A percentile compares a stretch with the other conserved stretches of the same genome.
phyloP scores from a whole-genome alignment of 2,329 filamentous ascomycete genomes.

The Diaporthe eres region DNA sequence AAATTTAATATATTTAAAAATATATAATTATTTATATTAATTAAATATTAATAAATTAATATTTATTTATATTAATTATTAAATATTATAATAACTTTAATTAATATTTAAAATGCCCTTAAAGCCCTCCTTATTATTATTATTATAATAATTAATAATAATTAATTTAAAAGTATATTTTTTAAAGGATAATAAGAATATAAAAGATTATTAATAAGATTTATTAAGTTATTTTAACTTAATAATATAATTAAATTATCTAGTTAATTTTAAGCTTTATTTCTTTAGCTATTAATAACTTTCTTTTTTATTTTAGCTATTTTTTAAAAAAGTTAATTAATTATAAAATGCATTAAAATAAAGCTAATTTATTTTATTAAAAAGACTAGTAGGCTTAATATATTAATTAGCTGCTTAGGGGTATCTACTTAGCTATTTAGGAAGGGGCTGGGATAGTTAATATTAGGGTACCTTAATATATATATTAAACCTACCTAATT shows the following conservation, averaged over 20 bases:
- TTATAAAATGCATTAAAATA: neutral
- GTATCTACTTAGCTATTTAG: neutral
- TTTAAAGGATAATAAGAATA: neutral
- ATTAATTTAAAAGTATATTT: neutral
- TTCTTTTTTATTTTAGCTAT: neutral
- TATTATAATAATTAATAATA: neutral
- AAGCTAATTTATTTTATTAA: neutral
- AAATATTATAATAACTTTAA: neutral
- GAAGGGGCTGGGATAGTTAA: neutral
- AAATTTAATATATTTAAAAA: neutral
- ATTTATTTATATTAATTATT: neutral
- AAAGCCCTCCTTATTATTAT: neutral
- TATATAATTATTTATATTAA: neutral
- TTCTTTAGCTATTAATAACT: too few species aligned
- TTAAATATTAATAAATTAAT: slow-evolving; percentile 1
- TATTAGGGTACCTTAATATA: neutral
- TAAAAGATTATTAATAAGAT: neutral
- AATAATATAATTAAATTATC: neutral
- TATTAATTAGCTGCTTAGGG: neutral
- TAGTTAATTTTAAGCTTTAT: neutral
- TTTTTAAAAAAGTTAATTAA: neutral
- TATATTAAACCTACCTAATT: neutral
- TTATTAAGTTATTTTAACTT: neutral
- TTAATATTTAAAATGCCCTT: too few species aligned
- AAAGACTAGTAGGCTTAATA: neutral